Evolutionary conservation across 2,329 filamentous ascomycete genomes (phyloP).

Genomic region (Orbilia ellipsospora): DNA sequence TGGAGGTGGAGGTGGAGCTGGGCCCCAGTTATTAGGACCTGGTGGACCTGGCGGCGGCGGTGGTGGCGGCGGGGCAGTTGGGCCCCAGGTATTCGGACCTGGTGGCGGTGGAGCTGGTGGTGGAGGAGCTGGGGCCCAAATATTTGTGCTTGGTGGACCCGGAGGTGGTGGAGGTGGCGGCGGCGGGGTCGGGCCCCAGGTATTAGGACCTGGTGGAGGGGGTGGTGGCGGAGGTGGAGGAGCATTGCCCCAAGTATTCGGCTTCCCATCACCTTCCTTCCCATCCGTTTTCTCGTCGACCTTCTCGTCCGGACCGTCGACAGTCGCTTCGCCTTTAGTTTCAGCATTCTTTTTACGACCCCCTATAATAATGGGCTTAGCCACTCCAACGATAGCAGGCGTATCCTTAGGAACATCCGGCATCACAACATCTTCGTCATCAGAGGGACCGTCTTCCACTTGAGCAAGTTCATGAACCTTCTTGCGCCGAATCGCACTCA

Average conservation of each 20-base stretch:
- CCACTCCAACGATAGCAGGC: slow-evolving; percentile 79
- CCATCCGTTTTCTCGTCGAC: neutral
- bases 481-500: slow-evolving; percentile 41
- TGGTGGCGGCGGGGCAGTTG: slow-evolving; percentile 62
- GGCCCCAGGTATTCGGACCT: slow-evolving; percentile 60
- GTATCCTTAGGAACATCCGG: slow-evolving; percentile 63
- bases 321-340: slow-evolving; percentile 56
- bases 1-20: slow-evolving; percentile 58
- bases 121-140: slow-evolving; percentile 58
- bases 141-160: slow-evolving; percentile 56
- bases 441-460: slow-evolving; percentile 9
- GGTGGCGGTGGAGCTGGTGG: slow-evolving; percentile 62
- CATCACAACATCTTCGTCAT: slow-evolving; percentile 17
- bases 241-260: slow-evolving; percentile 56
- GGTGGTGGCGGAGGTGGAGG: slow-evolving; percentile 62
- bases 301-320: slow-evolving; percentile 7
- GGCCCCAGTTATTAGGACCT: slow-evolving; percentile 61
- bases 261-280: neutral
- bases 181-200: too few relatives aligned
- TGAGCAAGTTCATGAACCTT: too few relatives aligned
- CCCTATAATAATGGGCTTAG: slow-evolving; percentile 74
- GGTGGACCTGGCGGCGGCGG: slow-evolving; percentile 64
- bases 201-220: slow-evolving; percentile 56
- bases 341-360: slow-evolving; percentile 69
- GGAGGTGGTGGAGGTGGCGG: slow-evolving; percentile 54